Evolutionary conservation across 1,284 basidiomycete species (phyloP).

Genomic region (Heterobasidion occidentale): DNA sequence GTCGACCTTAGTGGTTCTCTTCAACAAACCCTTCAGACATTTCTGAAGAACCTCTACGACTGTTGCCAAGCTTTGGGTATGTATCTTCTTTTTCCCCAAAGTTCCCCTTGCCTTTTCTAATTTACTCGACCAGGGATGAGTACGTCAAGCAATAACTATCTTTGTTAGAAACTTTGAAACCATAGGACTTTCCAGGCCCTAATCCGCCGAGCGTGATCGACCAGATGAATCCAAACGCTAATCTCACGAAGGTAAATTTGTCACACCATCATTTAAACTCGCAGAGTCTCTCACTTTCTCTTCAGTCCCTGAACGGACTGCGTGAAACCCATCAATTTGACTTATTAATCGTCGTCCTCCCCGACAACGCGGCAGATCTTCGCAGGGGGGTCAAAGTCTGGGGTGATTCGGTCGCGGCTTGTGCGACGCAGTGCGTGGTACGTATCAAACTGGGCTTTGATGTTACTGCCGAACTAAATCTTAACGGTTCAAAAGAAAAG

Average conservation of each 20-base stretch:
- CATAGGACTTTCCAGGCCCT: neutral
- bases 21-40: neutral
- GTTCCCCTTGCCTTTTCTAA: neutral
- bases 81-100: too few species aligned
- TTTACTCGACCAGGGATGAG: neutral
- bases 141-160: neutral
- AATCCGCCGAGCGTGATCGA: neutral
- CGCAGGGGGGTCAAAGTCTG: constrained; percentile 31
- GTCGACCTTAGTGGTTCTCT: constrained; percentile 9
- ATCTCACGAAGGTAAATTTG: neutral
- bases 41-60: neutral
- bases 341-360: constrained; percentile 16
- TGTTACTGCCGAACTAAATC: neutral
- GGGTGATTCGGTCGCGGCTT: constrained; percentile 27
- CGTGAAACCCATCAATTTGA: too few species aligned
- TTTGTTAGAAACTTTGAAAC: too few species aligned
- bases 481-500: constrained; percentile 13
- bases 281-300: too few species aligned
- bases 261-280: too few species aligned
- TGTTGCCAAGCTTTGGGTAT: neutral
- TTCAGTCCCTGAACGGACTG: too few species aligned
- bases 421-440: constrained; percentile 24
- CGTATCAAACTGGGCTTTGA: constrained; percentile 3
- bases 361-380: constrained; percentile 23
- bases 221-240: neutral